Evolutionary conservation across 495 filamentous ascomycete species (phyloP).

Genomic region (Penicillium parvum): DNA sequence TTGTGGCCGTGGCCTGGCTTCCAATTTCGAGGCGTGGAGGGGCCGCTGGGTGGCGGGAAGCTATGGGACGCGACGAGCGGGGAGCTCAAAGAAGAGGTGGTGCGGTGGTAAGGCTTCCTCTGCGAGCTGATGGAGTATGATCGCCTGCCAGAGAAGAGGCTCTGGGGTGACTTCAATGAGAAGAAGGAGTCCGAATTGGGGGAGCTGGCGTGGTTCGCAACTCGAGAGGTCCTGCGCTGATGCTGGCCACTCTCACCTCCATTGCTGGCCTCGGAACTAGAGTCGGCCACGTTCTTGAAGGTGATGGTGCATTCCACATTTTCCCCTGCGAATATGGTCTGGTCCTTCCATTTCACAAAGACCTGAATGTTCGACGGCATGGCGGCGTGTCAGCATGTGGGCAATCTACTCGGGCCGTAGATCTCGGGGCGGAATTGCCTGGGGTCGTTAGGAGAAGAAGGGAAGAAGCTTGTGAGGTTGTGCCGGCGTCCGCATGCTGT

Average conservation of each 20-base stretch:
- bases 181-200: constrained; percentile 41
- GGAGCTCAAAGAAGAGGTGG: constrained; percentile 43
- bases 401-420: constrained; percentile 10
- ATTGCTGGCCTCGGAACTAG: constrained; percentile 27
- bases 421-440: constrained; percentile 13
- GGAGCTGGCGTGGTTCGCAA: constrained; percentile 34
- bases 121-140: constrained; percentile 34
- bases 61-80: constrained; percentile 41
- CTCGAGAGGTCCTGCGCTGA: constrained; percentile 45
- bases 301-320: constrained; percentile 91
- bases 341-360: constrained; percentile 88
- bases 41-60: constrained; percentile 38
- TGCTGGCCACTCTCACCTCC: constrained; percentile 30
- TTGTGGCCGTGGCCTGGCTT: constrained; percentile 52
- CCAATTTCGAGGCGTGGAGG: constrained; percentile 37
- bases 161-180: constrained; percentile 37
- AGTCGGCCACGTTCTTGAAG: constrained; percentile 79
- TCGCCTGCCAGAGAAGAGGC: constrained; percentile 38
- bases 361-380: constrained; percentile 75
- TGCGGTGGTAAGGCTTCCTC: constrained; percentile 35
- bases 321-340: constrained; percentile 92
- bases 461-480: constrained; percentile 3
- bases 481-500: constrained; percentile 27
- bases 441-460: constrained; percentile 5
- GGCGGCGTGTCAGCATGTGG: constrained; percentile 40